Evolutionary conservation across 129 eudicot species (phyloP).

Genomic region (Escallonia rubra): DNA sequence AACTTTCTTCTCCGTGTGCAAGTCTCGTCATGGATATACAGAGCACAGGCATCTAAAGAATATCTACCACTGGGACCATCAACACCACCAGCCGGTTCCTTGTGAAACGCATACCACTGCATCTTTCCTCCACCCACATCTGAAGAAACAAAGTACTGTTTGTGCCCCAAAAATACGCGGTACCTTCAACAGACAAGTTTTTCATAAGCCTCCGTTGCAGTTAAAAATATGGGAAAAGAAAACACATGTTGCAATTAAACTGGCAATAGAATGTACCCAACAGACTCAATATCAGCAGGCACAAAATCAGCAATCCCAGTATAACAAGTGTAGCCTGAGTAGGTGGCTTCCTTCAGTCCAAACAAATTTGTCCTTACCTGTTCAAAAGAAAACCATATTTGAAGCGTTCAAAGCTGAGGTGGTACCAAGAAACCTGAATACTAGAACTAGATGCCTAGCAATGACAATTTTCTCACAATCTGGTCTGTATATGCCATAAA

Average conservation of each 20-base stretch:
- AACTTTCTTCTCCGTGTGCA: no score
- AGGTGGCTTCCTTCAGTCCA: slow-evolving; percentile 67
- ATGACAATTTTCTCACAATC: no score
- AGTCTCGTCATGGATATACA: not conserved
- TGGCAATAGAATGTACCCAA: slow-evolving; percentile 54
- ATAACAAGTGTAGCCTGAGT: slow-evolving; percentile 98
- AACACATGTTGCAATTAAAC: not conserved
- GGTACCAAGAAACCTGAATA: no score
- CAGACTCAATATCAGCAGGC: slow-evolving; percentile 88
- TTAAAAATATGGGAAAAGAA: not conserved
- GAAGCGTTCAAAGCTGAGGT: not conserved
- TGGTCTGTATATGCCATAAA: no score
- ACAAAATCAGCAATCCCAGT: slow-evolving; percentile 97
- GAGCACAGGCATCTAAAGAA: slow-evolving; percentile 10
- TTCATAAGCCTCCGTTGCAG: not conserved
- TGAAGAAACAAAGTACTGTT: slow-evolving; percentile 95
- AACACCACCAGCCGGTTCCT: slow-evolving; percentile 82
- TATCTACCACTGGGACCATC: slow-evolving; percentile 60
- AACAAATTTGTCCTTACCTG: slow-evolving; percentile 85
- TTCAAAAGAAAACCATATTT: not conserved
- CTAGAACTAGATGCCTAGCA: no score
- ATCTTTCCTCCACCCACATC: slow-evolving; percentile 99
- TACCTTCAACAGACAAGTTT: slow-evolving; percentile 40
- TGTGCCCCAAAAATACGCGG: slow-evolving; percentile 97
- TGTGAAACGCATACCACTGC: slow-evolving; percentile 99